A percentile compares a stretch with the other conserved stretches of the same genome.
These are phyloP conservation scores for Acrodontium crateriforme DNA, from an alignment of 2,329 filamentous ascomycete species.

Conservation along the genomic window DNA sequence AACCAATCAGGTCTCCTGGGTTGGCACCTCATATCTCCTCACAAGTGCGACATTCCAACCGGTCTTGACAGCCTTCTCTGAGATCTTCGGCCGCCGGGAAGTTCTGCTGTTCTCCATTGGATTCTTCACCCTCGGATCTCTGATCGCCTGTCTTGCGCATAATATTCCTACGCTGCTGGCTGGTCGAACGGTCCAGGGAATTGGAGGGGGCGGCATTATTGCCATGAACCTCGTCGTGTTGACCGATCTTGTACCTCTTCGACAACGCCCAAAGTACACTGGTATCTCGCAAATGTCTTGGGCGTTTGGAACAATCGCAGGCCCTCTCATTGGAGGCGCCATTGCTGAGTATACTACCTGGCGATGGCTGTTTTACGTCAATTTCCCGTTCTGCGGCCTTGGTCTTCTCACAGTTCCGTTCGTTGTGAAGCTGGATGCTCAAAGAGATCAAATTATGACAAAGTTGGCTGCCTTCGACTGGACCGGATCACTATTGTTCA, in stretches of 20 bases:
- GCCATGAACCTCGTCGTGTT: conserved; percentile 30
- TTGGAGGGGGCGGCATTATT: conserved; percentile 33
- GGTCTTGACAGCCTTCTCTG: conserved; percentile 28
- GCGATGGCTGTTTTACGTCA: conserved; percentile 28
- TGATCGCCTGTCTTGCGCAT: conserved; percentile 28
- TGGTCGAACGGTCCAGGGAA: conserved; percentile 32
- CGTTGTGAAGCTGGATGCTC: conserved; percentile 38
- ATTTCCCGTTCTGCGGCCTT: conserved; percentile 23
- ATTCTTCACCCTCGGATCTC: conserved; percentile 34
- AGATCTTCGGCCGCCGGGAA: conserved; percentile 36
- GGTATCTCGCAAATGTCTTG: conserved; percentile 12
- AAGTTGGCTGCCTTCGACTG: conserved; percentile 13
- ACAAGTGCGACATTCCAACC: conserved; percentile 30
- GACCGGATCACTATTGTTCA: conserved; percentile 12
- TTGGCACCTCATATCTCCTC: conserved; percentile 35
- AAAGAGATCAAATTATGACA: conserved; percentile 6
- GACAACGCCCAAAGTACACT: conserved; percentile 11
- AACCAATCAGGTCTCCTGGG: conserved; percentile 34
- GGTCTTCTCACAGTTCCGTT: conserved; percentile 23
- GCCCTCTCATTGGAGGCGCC: conserved; percentile 22
- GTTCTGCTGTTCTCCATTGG: conserved; percentile 30
- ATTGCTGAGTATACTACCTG: conserved; percentile 9
- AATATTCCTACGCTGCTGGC: conserved; percentile 26
- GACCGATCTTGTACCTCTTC: conserved; percentile 25
- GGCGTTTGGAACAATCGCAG: conserved; percentile 20